Evolutionary conservation across 129 eudicot genomes (phyloP).

Genomic region (Logfia minima): DNA sequence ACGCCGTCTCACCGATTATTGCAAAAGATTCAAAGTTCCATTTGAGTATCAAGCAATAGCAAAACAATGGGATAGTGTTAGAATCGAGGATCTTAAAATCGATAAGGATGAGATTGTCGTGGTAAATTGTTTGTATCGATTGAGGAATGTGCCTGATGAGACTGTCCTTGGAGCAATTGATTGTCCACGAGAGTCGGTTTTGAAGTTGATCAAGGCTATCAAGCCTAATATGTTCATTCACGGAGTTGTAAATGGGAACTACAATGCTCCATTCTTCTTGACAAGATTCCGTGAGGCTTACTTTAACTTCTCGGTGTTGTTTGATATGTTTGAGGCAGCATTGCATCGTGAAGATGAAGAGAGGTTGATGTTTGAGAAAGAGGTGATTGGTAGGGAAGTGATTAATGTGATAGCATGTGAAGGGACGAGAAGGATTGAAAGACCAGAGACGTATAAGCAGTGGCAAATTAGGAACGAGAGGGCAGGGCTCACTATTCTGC

Average conservation of each 20-base stretch:
- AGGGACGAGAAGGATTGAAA: constrained; percentile 52
- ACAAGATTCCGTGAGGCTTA: constrained; percentile 64
- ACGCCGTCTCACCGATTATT: constrained; percentile 47
- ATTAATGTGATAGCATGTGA: constrained; percentile 68
- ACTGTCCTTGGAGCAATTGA: constrained; percentile 36
- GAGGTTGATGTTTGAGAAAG: constrained; percentile 54
- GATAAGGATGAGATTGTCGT: constrained; percentile 49
- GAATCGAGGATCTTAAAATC: constrained; percentile 51
- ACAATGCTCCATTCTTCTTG: constrained; percentile 59
- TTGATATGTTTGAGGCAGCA: constrained; percentile 57
- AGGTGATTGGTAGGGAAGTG: constrained; percentile 49
- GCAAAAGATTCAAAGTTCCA: constrained; percentile 65
- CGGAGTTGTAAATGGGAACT: constrained; percentile 59
- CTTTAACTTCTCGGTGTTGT: constrained; percentile 54
- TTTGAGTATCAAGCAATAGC: constrained; percentile 72
- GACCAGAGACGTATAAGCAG: constrained; percentile 66
- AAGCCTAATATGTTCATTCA: constrained; percentile 59
- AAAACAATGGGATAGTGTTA: constrained; percentile 56
- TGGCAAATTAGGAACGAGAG: constrained; percentile 52
- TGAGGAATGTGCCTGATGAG: constrained; percentile 57
- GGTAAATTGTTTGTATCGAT: constrained; percentile 50
- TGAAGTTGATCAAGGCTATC: constrained; percentile 48
- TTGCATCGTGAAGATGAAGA: constrained; percentile 40
- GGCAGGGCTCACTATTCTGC: constrained; percentile 47
- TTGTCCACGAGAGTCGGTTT: constrained; percentile 64